phyloP scores from a whole-genome alignment of 1,139 yeast genomes.

The Geotrichum citri-aurantii region DNA sequence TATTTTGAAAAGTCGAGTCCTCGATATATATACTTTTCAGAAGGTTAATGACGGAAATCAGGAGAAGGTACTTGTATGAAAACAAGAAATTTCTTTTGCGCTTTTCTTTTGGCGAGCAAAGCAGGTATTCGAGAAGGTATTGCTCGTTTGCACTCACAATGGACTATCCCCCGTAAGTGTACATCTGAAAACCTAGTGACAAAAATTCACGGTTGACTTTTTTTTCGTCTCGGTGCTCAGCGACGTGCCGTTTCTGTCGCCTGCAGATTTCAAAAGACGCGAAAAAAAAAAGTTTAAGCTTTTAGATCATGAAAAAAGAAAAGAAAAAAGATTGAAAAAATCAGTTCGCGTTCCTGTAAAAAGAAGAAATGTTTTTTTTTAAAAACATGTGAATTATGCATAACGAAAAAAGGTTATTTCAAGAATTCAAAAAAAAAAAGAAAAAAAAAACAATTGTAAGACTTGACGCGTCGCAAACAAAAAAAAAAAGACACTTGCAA shows the following conservation, averaged over 20 bases:
- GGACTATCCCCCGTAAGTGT: background rate
- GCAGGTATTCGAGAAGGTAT: background rate
- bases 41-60: background rate
- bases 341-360: background rate
- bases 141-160: background rate
- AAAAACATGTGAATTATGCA: background rate
- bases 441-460: background rate
- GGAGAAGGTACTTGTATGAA: background rate
- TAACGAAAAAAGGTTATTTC: background rate
- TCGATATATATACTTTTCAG: background rate
- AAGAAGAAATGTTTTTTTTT: background rate
- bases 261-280: background rate
- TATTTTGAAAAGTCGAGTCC: background rate
- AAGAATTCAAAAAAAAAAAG: background rate
- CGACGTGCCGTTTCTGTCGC: background rate
- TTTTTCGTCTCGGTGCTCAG: background rate
- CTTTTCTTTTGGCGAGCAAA: background rate
- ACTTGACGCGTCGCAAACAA: background rate
- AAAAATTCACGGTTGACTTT: background rate
- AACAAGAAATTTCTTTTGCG: background rate
- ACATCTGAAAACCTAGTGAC: too few species aligned
- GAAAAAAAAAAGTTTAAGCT: background rate
- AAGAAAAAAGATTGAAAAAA: background rate
- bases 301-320: background rate
- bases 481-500: background rate